Evolutionary conservation across 768 basidiomycete genomes (phyloP), one percentile per base, ranked within the genome.

Genomic region (Ephemerocybe angulata): DNA sequence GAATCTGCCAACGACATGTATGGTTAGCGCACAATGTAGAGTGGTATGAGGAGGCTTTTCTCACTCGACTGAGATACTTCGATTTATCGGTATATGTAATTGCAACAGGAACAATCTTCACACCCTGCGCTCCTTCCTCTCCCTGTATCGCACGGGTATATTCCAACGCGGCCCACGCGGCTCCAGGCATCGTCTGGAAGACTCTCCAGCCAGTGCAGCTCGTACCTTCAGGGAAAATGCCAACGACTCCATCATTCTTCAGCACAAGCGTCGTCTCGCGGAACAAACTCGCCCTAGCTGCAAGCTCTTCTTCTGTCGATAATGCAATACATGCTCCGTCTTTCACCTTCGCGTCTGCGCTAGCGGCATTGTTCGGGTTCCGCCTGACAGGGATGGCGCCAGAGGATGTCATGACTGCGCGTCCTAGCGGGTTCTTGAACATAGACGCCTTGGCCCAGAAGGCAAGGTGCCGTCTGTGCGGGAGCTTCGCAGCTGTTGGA

Each of bases 331-430:
- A 53, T 19, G 56, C 37, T 1, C 56, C 27, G 12, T 41, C 33
- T 15, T 53, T 57, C 17, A 44, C 30, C 3, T 55, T 33, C 40
- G 47, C 22, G 29, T 28, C 41, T 44, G 28, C 31, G 19, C 17
- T 38, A 30, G 3, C 52, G 19, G 29, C 30, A 22, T 67, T 67
- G 58, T 86, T 82, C 29, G 76, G 84, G 63, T 82, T 84, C 27
- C 88, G 69, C 56, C 81, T 74, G 19, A 90, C 86, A n/a, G 86
- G 84, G 55, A 90, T 87, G 57, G 86, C 86, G 4, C 85, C 87
- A 0, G 84, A 81, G 42, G 85, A 83, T 3, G 74, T 70, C 29
- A 89, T 71, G 35, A 89, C 67, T 1, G 73, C 71, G 1, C 77
- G 73, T 1, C 74, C 61, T 1, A 85, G 60, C 0, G 82, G 83